Conservation (phyloP, 352 stramenopile species). For the Stramenopiles sp. region DNA sequence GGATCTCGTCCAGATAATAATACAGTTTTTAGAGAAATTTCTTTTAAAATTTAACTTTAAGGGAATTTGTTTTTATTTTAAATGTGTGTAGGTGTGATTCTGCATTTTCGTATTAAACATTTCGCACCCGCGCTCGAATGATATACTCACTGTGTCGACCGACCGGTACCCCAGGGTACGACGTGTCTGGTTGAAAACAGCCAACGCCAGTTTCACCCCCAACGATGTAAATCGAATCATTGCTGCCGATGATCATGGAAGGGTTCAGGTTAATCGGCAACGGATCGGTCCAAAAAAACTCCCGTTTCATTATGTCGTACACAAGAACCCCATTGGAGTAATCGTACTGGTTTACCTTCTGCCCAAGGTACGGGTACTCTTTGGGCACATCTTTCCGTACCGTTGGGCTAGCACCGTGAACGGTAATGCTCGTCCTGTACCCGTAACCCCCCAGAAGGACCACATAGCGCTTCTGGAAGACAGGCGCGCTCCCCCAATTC, state of each 20-base stretch:
- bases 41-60: too few relatives aligned
- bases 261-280: not conserved
- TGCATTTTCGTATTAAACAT: too few relatives aligned
- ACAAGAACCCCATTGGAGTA: not conserved
- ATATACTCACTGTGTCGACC: too few relatives aligned
- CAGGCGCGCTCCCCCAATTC: slow-evolving; percentile 5
- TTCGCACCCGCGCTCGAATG: too few relatives aligned
- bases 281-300: not conserved
- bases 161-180: too few relatives aligned
- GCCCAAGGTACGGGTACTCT: not conserved
- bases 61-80: too few relatives aligned
- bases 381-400: not conserved
- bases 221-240: not conserved
- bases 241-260: not conserved
- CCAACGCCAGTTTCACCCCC: not conserved
- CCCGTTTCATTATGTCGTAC: not conserved
- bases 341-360: not conserved
- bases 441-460: not conserved
- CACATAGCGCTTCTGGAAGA: not conserved
- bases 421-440: too few relatives aligned
- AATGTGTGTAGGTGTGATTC: too few relatives aligned
- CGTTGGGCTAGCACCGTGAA: not conserved
- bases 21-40: too few relatives aligned
- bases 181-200: too few relatives aligned
- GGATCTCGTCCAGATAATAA: too few relatives aligned